A percentile compares a stretch with the other conserved stretches of the same genome.
Evolutionary conservation across 495 filamentous ascomycete genomes (phyloP).

Genomic region (Penicillium paxilli): DNA sequence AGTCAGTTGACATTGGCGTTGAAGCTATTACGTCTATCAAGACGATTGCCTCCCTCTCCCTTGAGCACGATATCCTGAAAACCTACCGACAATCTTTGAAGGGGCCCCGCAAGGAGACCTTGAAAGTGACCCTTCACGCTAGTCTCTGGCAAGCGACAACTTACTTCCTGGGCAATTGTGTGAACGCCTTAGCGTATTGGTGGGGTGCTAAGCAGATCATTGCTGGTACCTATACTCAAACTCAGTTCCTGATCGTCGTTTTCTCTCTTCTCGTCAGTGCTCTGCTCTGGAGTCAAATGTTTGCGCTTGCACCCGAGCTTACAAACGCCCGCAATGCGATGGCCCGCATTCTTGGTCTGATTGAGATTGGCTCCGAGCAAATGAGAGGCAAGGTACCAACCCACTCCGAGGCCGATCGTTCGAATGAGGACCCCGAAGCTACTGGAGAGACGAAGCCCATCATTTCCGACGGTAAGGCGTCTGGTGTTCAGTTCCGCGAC

Average conservation of each 20-base stretch:
- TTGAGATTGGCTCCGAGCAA: conserved; percentile 43
- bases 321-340: conserved; percentile 51
- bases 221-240: conserved; percentile 53
- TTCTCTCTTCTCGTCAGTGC: conserved; percentile 45
- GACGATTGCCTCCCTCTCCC: conserved; percentile 53
- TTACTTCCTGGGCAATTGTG: conserved; percentile 51
- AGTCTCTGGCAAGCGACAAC: conserved; percentile 56
- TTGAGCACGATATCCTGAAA: conserved; percentile 41
- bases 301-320: conserved; percentile 62
- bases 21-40: conserved; percentile 54
- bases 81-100: conserved; percentile 39
- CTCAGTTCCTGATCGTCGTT: conserved; percentile 66
- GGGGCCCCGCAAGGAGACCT: conserved; percentile 49
- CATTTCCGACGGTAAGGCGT: background rate
- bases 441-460: conserved; percentile 16
- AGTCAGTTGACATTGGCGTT: conserved; percentile 50
- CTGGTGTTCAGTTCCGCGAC: conserved; percentile 52
- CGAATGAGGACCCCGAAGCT: conserved; percentile 17
- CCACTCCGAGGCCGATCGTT: background rate
- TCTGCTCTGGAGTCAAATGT: conserved; percentile 66
- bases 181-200: conserved; percentile 68
- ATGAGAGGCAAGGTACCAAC: conserved; percentile 26
- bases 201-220: conserved; percentile 66
- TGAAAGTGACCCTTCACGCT: conserved; percentile 44
- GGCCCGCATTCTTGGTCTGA: conserved; percentile 46